Conservation (phyloP, 2,329 filamentous ascomycete species). For the Calycina herbarum region DNA sequence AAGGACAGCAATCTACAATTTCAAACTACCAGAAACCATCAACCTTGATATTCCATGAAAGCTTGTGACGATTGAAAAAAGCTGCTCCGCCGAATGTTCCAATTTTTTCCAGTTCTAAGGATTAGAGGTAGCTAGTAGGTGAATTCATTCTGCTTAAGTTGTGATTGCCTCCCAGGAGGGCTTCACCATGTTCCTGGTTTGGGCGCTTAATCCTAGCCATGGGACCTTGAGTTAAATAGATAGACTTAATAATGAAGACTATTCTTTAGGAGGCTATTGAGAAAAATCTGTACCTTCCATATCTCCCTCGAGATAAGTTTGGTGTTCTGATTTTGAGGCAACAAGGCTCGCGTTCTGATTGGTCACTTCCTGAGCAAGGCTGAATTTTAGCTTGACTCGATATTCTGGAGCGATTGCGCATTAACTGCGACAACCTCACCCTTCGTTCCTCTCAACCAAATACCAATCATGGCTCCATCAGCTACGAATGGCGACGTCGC, state of each 20-base stretch:
- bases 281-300: no score
- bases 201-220: no score
- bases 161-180: no score
- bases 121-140: no score
- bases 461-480: slow-evolving; percentile 35
- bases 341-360: slow-evolving; percentile 17
- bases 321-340: slow-evolving; percentile 1
- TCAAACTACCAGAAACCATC: slow-evolving; percentile 10
- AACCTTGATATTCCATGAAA: slow-evolving; percentile 1
- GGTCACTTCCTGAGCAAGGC: slow-evolving; percentile 10
- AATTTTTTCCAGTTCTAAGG: no score
- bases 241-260: no score
- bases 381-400: slow-evolving; percentile 13
- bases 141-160: no score
- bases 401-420: neutral
- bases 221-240: no score
- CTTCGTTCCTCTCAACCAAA: neutral
- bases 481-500: slow-evolving; percentile 50
- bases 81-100: no score
- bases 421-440: neutral
- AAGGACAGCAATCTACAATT: slow-evolving; percentile 14
- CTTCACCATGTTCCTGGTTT: no score
- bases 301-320: neutral
- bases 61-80: neutral
- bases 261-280: no score